These are phyloP conservation scores for Calonectria hawksworthii DNA, from an alignment of 2,329 filamentous ascomycete species.

Conservation along the genomic window DNA sequence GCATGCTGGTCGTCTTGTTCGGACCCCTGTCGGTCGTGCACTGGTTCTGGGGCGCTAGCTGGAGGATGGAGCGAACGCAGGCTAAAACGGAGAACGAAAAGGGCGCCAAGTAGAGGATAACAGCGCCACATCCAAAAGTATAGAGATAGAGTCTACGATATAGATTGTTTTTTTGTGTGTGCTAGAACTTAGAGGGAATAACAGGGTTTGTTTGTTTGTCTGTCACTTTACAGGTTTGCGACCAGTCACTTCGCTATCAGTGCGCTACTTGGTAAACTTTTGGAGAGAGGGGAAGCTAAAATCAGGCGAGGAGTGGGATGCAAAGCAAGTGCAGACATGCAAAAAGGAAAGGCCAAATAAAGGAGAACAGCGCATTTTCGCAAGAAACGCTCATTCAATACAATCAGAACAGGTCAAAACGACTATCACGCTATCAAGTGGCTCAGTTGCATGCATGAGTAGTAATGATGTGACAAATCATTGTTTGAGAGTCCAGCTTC, in stretches of 20 bases:
- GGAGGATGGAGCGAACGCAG: constrained; percentile 17
- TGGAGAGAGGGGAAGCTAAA: neutral
- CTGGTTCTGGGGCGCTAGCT: constrained; percentile 11
- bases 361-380: neutral
- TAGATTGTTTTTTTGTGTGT: neutral
- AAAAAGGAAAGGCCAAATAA: neutral
- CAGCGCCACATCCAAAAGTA: neutral
- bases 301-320: neutral
- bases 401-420: neutral
- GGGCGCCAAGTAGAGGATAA: neutral
- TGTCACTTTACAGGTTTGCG: neutral
- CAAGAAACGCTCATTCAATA: neutral
- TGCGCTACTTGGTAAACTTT: neutral
- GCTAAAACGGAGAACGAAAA: neutral
- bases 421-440: neutral
- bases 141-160: neutral
- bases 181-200: neutral
- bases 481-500: neutral
- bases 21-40: constrained; percentile 10
- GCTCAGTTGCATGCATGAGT: neutral
- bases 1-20: neutral
- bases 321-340: neutral
- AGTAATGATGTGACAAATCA: neutral
- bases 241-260: neutral
- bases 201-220: neutral